Evolutionary conservation across 495 filamentous ascomycete species (phyloP), one percentile per base, ranked within the genome.

Genomic region (Talaromyces nanjingensis): DNA sequence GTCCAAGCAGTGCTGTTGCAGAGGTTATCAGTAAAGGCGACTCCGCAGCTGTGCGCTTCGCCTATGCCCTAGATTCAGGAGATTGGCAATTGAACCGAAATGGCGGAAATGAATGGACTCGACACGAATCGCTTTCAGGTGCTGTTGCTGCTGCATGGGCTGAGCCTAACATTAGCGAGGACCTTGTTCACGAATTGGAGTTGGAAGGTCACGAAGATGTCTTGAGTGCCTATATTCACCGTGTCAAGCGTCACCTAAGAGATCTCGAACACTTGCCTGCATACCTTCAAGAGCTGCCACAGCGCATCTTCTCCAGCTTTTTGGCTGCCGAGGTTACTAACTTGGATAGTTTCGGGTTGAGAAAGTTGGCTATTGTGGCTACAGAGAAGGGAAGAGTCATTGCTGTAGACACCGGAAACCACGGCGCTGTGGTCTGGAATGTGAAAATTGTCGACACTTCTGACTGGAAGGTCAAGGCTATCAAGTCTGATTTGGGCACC

Each of bases 1-100:
- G 62, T 59, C 79, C 85, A 14, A 37, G 89, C 11, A 86, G 92
- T 67, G 89, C 86, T 3, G 86, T 88, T 20, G 89, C 93, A 0
- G 96, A 99, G 72, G 91, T 98, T 27, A 83, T 96, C 49, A 77
- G 87, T 81, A 77, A 73, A 77, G 54, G 83, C 77, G 63, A 83
- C 80, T 67, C 79, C 29, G 92, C 88, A 45, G 91, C 93, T 29
- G 86, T 96, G 2, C 81, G 94, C 59, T 86, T 91, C 5, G 93
- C 90, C 20, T 74, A 90, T 22, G 76, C 87, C 20, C 85, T 89
- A 12, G 81, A 81, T 24, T 82, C 83, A 45, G 92, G 96, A 22
- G 89, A 96, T 62, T 97, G 91, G 89, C 79, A 87, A 29, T 80
- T 97, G 49, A 80, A 96, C 42, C 86, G 88, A 57, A 96, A 96